Evolutionary conservation across 495 filamentous ascomycete genomes (phyloP).

Genomic region (Trichoderma reesei): DNA sequence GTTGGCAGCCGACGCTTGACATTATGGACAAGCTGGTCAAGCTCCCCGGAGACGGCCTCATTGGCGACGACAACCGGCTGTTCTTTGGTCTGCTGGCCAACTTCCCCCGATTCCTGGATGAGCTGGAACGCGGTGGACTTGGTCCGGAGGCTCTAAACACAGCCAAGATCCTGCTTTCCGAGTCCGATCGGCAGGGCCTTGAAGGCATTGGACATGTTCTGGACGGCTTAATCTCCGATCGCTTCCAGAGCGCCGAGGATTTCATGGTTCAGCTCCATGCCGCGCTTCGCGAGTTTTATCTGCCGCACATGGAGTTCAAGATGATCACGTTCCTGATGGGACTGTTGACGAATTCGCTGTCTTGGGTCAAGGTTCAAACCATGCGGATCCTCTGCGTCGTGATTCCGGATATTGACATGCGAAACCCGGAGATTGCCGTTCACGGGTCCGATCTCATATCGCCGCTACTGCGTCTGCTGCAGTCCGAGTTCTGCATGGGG

Average conservation of each 20-base stretch:
- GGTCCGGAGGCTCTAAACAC: constrained; percentile 46
- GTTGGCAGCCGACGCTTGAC: constrained; percentile 64
- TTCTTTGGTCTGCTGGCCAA: constrained; percentile 82
- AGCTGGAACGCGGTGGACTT: constrained; percentile 55
- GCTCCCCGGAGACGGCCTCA: constrained; percentile 69
- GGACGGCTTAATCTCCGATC: constrained; percentile 55
- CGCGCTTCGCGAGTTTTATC: constrained; percentile 68
- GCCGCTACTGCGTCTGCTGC: constrained; percentile 77
- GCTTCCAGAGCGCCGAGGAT: constrained; percentile 61
- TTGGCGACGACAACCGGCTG: constrained; percentile 71
- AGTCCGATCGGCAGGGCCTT: constrained; percentile 61
- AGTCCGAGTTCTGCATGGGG: constrained; percentile 87
- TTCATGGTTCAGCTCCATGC: constrained; percentile 67
- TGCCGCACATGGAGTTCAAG: constrained; percentile 73
- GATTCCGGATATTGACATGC: constrained; percentile 89
- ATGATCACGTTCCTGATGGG: constrained; percentile 87
- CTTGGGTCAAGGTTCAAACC: constrained; percentile 84
- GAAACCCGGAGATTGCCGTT: constrained; percentile 74
- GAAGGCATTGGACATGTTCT: constrained; percentile 50
- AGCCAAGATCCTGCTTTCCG: constrained; percentile 57
- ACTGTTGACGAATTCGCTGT: constrained; percentile 73
- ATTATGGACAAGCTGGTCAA: constrained; percentile 67
- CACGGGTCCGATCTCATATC: constrained; percentile 95
- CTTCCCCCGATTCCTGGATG: constrained; percentile 74
- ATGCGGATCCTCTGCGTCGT: constrained; percentile 82